Base-by-base conservation (phyloP, 2,329 filamentous ascomycete species). In the Rhynchosporium secalis region DNA sequence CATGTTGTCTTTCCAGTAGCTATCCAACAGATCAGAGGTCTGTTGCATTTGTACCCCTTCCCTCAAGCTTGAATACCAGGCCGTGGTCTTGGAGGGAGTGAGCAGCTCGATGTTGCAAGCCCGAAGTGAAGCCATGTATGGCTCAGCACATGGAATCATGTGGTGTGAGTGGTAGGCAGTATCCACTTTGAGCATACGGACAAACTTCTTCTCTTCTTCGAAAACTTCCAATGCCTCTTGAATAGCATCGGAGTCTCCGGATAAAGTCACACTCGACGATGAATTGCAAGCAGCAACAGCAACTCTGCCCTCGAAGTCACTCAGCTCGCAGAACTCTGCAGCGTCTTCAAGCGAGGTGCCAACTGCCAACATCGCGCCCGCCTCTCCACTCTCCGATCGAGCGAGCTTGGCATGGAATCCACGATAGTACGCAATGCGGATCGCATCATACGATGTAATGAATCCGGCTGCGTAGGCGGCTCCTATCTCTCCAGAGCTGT, bases 291-390 rank as follows among this genome's bases (percentile, higher is more conserved):
- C 72, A 6, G 76, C 76, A 38, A 76, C 68, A 28, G 65, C 20
- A 38, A 66, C 26, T 26, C 48, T 41, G 0, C 64, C 64, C 15
- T 47, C 48, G 41, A 66, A 67, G 8, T 56, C 54, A 13, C 54
- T 56, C 8, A 55, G 57, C 4, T 59, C 52, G 51, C 56, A 64
- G 12, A 67, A 60, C 13, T 58, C 64, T 1, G 15, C 3, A n/a
- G 59, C 60, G 28, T 65, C 62, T n/a, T 63, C 56, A 3, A 60
- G 49, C 2, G 62, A 51, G 6, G 75, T 74, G 0, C 77, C 79
- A 0, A 76, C 80, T 0, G 80, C 81, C 54, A 84, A 66, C 82
- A 85, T 85, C 1, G 73, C 75, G 0, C 83, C 83, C 9, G 55
- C 28, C 31, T 49, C n/a, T 2, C 9, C 72, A 15, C n/a, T 40